Base-by-base conservation (phyloP, 257 asterid genomes). In the Gardenia jasminoides region DNA sequence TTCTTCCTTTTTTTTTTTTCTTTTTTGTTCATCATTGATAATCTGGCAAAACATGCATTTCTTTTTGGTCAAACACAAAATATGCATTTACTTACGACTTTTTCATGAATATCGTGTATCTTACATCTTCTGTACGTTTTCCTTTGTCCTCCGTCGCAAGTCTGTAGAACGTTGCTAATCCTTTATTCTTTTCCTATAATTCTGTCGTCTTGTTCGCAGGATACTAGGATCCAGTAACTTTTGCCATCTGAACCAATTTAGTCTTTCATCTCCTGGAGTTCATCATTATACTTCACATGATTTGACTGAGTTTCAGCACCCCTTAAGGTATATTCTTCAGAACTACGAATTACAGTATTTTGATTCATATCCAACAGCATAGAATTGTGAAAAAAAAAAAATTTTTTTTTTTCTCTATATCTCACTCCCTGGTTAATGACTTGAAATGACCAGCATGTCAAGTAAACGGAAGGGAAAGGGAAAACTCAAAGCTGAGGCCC, bases 401-500 rank as follows among this genome's bases (percentile, higher is more conserved):
- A n/a, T n/a, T n/a, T n/a, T n/a, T n/a, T n/a, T n/a, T n/a, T n/a
- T n/a, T n/a, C 48, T 10, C 48, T 44, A 44, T 44, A 6, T 44
- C 48, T 65, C 68, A 70, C 48, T 41, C 71, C 58, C 39, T 4
- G 59, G n/a, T 70, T 30, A 36, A 19, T 78, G 69, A 68, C 52
- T 30, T 50, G 3, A 8, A 70, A 48, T 6, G 16, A 41, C 30
- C 44, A 72, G 76, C 17, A 61, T 39, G 78, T 6, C 78, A n/a
- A 59, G 47, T 30, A 44, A 41, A 62, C 31, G 19, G 43, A 61
- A 76, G 56, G 4, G 13, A 48, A n/a, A 22, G 69, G 3, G n/a
- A n/a, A 1, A 52, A 26, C 47, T 30, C 16, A 13, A 72, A 11
- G 3, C 61, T 13, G 44, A 26, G 44, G 5, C 44, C 10, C 12